These are phyloP conservation scores for Thuja plicata DNA, from an alignment of 83 land plant species.

Conservation along the genomic window DNA sequence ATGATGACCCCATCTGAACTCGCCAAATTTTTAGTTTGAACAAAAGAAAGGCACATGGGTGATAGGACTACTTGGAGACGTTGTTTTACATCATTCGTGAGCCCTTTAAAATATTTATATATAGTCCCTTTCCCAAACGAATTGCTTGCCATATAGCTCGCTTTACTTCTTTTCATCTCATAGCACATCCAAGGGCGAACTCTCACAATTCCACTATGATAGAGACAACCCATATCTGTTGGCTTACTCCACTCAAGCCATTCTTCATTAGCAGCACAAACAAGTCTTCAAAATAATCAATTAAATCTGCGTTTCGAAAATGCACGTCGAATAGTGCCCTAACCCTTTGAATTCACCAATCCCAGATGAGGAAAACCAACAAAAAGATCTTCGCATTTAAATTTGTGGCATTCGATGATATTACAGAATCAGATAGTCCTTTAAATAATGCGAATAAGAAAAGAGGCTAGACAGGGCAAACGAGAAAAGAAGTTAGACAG, in stretches of 20 bases:
- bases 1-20: neutral
- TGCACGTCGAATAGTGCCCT: neutral
- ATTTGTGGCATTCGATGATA: neutral
- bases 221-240: neutral
- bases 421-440: neutral
- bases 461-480: neutral
- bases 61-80: neutral
- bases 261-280: neutral
- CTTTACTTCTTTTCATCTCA: neutral
- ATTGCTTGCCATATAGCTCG: no score
- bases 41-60: neutral
- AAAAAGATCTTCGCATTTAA: neutral
- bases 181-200: neutral
- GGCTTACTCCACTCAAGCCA: neutral
- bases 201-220: neutral
- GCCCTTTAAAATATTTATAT: no score
- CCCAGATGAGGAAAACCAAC: neutral
- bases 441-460: neutral
- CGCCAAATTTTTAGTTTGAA: neutral
- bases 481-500: neutral
- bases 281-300: neutral
- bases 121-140: neutral
- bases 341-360: neutral
- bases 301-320: neutral
- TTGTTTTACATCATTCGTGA: neutral